Evolutionary conservation across 257 asterid genomes (phyloP), one percentile per base, ranked within the genome.

Genomic region (Mentha longifolia): DNA sequence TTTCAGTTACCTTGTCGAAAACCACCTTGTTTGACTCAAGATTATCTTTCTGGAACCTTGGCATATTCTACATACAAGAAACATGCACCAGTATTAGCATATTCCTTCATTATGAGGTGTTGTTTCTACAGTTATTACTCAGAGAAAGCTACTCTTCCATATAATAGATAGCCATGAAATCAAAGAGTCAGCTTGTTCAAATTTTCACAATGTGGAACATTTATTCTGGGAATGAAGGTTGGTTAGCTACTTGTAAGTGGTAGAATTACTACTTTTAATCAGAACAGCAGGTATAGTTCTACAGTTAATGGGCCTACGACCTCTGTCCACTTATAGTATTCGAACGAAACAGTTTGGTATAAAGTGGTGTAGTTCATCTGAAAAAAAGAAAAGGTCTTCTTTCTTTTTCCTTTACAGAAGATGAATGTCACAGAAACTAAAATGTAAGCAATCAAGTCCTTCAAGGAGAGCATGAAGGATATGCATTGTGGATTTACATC

Each of bases 41-140:
- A 49, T 81, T 84, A 33, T 84, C 86, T 12, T 30, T 72, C 62
- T 81, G 77, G 64, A 81, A 71, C 71, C 84, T 71, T 10, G 88
- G 88, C 45, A 80, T 61, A 19, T 47, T 73, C 85, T 78, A 50
- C 11, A 20, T 17, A 45, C 41, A 63, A 41, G 52, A 42, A 17
- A 19, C 19, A 54, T 45, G 51, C 5, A 1, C 12, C 7, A 49
- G 12, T 35, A 50, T 66, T 72, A 63, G 51, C 37, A 9, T 19
- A 37, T 41, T 57, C 5, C 31, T 11, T 22, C 31, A 10, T 9
- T 0, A 42, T 42, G 54, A 15, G 54, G 54, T 47, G 3, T 42
- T 42, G 47, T 42, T 42, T 42, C 14, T 35, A 1, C 39, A 35
- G 39, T 6, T 35, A 6, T 35, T 0, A 5, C 47, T 42, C 47